A percentile compares a stretch with the other conserved stretches of the same genome.
Conservation (phyloP, 2,329 filamentous ascomycete genomes). For the Helotiales sp. region DNA sequence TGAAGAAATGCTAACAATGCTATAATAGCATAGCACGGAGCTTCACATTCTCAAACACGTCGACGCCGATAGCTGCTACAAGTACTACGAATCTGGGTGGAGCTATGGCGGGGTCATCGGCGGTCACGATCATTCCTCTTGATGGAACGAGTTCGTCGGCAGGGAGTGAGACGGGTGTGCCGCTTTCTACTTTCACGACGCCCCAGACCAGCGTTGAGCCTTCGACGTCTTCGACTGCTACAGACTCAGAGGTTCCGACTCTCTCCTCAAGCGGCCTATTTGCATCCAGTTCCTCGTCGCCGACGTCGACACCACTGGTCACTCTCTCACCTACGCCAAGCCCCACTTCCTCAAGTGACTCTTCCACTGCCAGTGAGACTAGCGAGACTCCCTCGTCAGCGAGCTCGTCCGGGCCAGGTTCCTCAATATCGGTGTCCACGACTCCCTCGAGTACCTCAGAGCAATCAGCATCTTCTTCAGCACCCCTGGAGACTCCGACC, state of each 20-base stretch:
- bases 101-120: not conserved
- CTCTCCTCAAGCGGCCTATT: not conserved
- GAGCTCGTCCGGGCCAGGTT: not conserved
- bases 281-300: not conserved
- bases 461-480: not conserved
- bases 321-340: not conserved
- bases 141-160: not conserved
- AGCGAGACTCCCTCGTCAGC: not conserved
- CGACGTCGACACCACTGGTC: not conserved
- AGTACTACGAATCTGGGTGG: not conserved
- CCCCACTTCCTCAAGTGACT: not conserved
- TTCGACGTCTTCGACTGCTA: not conserved
- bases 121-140: slow-evolving; percentile 23
- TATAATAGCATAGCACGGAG: slow-evolving; percentile 17
- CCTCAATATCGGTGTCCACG: not conserved
- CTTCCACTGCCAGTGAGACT: not conserved
- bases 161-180: not conserved
- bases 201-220: not conserved
- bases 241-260: not conserved
- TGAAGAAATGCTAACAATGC: not conserved
- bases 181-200: slow-evolving; percentile 2
- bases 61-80: slow-evolving; percentile 7
- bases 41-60: slow-evolving; percentile 27
- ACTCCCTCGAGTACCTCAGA: not conserved
- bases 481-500: not conserved